A percentile compares a stretch with the other conserved stretches of the same genome.
Conservation (phyloP, 2,329 filamentous ascomycete species). For the Stachybotrys chartarum region DNA sequence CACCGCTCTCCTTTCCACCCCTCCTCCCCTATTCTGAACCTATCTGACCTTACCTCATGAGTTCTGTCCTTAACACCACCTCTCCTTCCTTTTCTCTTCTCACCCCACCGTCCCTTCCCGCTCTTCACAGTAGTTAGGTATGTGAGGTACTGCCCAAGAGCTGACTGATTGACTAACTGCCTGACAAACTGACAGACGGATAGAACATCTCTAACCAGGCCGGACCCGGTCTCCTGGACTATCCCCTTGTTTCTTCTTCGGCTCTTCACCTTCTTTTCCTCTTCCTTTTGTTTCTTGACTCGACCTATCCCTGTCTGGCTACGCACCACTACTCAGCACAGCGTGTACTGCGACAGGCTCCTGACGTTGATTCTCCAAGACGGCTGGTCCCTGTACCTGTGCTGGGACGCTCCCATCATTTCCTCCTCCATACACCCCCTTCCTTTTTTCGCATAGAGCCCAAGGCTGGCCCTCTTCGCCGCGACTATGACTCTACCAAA, state of each 20-base stretch:
- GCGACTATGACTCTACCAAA: conserved; percentile 1
- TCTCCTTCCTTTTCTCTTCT: not conserved
- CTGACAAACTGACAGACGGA: not conserved
- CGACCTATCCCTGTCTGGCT: not conserved
- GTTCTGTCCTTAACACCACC: not conserved
- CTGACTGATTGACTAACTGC: not conserved
- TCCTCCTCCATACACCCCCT: not conserved
- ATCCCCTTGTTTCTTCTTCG: not conserved
- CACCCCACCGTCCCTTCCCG: not conserved
- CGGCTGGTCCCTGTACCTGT: not conserved
- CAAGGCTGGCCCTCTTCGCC: not conserved
- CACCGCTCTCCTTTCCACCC: not conserved
- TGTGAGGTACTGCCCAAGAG: not conserved
- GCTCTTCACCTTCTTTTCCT: not conserved
- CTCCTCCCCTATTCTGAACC: not conserved
- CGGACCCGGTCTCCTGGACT: not conserved
- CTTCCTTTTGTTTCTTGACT: not conserved
- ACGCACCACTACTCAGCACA: not conserved
- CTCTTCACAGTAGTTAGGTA: not conserved
- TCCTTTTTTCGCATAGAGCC: not conserved
- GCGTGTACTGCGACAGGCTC: not conserved
- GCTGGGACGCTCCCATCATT: not conserved
- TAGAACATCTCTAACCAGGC: not conserved
- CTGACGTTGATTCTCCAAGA: not conserved
- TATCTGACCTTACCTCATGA: too few relatives aligned